Conservation (phyloP, 257 asterid species). For the Leptodermis oblonga region DNA sequence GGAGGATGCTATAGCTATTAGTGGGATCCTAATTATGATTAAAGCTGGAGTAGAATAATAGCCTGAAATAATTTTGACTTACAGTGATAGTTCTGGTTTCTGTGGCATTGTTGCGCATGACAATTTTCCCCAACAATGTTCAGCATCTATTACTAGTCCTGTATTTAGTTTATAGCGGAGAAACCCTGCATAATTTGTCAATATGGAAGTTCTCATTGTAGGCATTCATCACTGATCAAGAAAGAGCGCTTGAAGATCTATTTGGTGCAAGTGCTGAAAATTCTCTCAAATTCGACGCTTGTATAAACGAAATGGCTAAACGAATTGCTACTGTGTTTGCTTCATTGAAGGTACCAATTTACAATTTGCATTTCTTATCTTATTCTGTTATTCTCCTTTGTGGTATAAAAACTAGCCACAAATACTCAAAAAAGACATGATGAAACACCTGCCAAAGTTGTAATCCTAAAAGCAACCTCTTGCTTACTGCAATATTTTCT, state of each 20-base stretch:
- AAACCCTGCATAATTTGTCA: conserved; percentile 7
- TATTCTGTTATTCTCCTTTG: neutral
- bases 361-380: neutral
- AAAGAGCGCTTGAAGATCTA: conserved; percentile 81
- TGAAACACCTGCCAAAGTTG: neutral
- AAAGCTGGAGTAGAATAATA: neutral
- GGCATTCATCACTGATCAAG: conserved; percentile 95
- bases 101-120: neutral
- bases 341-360: conserved; percentile 70
- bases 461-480: conserved; percentile 4
- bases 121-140: neutral
- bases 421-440: neutral
- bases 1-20: neutral
- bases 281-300: conserved; percentile 49
- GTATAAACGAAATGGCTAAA: conserved; percentile 72
- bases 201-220: conserved; percentile 27
- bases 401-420: neutral
- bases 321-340: conserved; percentile 95
- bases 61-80: neutral
- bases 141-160: neutral
- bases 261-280: conserved; percentile 65
- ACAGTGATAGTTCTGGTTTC: neutral
- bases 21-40: neutral
- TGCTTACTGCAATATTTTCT: neutral
- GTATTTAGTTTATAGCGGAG: neutral